A percentile compares a stretch with the other conserved stretches of the same genome.
phyloP scores from a whole-genome alignment of 129 eudicot species.

The Helichrysum umbraculigerum region DNA sequence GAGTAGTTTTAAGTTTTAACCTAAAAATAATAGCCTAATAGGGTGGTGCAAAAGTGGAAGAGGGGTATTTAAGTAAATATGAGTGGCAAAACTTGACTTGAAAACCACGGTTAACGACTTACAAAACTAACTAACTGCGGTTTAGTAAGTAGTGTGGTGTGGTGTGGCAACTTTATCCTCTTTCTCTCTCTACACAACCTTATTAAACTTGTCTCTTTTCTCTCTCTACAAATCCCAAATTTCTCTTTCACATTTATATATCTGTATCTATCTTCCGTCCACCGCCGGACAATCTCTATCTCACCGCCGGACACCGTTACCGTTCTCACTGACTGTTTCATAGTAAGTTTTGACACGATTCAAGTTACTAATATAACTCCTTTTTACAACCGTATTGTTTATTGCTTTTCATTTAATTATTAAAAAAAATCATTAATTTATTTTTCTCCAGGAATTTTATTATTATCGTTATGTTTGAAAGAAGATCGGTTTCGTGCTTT shows the following conservation, averaged over 20 bases:
- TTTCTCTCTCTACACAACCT: slow-evolving; percentile 35
- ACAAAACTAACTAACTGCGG: slow-evolving; percentile 19
- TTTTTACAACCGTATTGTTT: slow-evolving; percentile 5
- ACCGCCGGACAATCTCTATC: slow-evolving; percentile 9
- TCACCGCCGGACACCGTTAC: slow-evolving; percentile 17
- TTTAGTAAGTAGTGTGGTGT: background rate
- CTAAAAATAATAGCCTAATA: background rate
- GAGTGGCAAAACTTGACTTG: background rate
- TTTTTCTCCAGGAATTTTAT: background rate
- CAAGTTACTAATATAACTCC: background rate
- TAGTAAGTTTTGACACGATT: slow-evolving; percentile 16
- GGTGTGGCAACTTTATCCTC: slow-evolving; percentile 40
- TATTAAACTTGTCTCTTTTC: background rate
- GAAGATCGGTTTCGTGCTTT: slow-evolving; percentile 15
- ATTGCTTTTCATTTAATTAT: background rate
- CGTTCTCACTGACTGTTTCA: slow-evolving; percentile 9
- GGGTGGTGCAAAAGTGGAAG: background rate
- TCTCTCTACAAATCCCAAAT: slow-evolving; percentile 6
- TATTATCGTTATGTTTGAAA: slow-evolving; percentile 3
- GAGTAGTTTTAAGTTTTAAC: too few relatives aligned
- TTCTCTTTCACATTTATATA: background rate
- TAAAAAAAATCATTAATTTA: background rate
- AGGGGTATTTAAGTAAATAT: slow-evolving; percentile 15
- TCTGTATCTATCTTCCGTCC: background rate
- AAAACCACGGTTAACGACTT: slow-evolving; percentile 22